Evolutionary conservation across 768 basidiomycete genomes (phyloP).

Genomic region (Amanita exitialis): DNA sequence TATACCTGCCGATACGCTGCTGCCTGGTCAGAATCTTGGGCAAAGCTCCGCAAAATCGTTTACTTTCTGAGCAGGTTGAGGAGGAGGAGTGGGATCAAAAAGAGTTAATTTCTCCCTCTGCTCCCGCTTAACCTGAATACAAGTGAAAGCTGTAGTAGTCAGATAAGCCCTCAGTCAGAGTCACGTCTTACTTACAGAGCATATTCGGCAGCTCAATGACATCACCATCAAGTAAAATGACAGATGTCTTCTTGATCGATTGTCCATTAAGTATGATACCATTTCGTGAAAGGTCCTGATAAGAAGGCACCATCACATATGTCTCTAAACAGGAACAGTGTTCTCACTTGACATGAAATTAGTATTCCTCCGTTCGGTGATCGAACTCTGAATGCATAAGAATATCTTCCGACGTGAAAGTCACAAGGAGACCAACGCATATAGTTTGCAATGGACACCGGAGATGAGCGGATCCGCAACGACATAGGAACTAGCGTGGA

Average conservation of each 20-base stretch:
- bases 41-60: slow-evolving; percentile 4
- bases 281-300: slow-evolving; percentile 69
- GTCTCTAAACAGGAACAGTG: neutral
- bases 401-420: neutral
- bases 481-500: slow-evolving; percentile 44
- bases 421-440: slow-evolving; percentile 44
- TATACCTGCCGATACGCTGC: slow-evolving; percentile 55
- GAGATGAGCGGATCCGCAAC: slow-evolving; percentile 56
- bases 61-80: slow-evolving; percentile 44
- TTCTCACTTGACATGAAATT: slow-evolving; percentile 64
- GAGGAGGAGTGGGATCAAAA: slow-evolving; percentile 55
- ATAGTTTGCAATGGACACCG: slow-evolving; percentile 64
- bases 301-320: neutral
- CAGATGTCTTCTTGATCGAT: slow-evolving; percentile 51
- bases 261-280: slow-evolving; percentile 65
- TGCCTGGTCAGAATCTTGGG: neutral
- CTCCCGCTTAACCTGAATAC: slow-evolving; percentile 46
- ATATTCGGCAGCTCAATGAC: slow-evolving; percentile 57
- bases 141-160: slow-evolving; percentile 47
- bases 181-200: slow-evolving; percentile 30
- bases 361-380: slow-evolving; percentile 65
- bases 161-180: neutral
- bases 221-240: slow-evolving; percentile 75
- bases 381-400: slow-evolving; percentile 36
- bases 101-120: slow-evolving; percentile 41